phyloP scores from a whole-genome alignment of 139 green algal genomes.

The Chlorella sorokiniana region DNA sequence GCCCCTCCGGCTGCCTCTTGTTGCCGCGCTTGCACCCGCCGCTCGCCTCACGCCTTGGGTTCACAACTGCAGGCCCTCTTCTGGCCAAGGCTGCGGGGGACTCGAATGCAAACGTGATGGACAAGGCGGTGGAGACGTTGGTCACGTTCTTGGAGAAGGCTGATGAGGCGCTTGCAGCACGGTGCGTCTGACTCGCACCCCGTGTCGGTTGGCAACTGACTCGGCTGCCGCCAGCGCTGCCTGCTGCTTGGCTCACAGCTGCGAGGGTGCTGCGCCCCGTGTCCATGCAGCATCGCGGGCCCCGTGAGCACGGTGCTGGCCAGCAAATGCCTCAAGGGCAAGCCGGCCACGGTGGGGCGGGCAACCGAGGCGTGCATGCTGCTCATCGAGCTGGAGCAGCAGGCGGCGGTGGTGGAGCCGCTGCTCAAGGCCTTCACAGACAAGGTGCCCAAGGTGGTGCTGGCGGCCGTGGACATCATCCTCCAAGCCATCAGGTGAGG shows the following conservation, averaged over 20 bases:
- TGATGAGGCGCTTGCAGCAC: slow-evolving; percentile 52
- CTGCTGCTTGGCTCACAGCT: not conserved
- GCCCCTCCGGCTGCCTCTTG: not conserved
- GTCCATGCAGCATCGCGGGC: slow-evolving; percentile 59
- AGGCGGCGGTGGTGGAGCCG: slow-evolving; percentile 47
- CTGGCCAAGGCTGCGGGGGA: slow-evolving; percentile 85
- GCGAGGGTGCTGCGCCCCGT: not conserved
- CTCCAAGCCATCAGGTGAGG: slow-evolving; percentile 57
- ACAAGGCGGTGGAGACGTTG: slow-evolving; percentile 89
- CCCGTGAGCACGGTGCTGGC: slow-evolving; percentile 66
- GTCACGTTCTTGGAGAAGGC: slow-evolving; percentile 63
- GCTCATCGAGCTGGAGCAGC: slow-evolving; percentile 87
- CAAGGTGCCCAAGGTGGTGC: slow-evolving; percentile 92
- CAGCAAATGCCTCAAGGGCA: slow-evolving; percentile 79
- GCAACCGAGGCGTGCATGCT: slow-evolving; percentile 70
- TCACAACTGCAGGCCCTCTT: slow-evolving; percentile 67
- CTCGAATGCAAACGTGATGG: slow-evolving; percentile 86
- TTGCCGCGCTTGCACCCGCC: not conserved
- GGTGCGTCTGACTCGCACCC: not conserved
- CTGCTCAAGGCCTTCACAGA: slow-evolving; percentile 73
- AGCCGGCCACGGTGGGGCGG: slow-evolving; percentile 78
- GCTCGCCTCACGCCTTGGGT: not conserved
- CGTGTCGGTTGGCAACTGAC: slow-evolving; percentile 12
- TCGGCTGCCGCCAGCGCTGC: not conserved
- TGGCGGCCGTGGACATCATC: slow-evolving; percentile 76